Evolutionary conservation across 345 rosid genomes (phyloP).

Genomic region (Cardiospermum halicacabum): DNA sequence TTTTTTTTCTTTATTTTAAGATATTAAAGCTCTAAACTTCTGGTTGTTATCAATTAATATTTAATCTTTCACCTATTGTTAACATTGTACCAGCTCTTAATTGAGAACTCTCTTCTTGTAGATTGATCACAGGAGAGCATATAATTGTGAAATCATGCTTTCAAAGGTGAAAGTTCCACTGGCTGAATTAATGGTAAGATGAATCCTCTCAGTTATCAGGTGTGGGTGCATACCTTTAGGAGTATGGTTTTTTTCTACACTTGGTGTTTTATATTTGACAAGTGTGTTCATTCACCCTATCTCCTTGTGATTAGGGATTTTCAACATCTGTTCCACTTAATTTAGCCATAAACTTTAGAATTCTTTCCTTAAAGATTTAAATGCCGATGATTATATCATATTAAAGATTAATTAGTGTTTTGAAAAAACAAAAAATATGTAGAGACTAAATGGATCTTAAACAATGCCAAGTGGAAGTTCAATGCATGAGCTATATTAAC

Average conservation of each 20-base stretch:
- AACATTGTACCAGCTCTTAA: conserved; percentile 1
- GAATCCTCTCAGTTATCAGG: background rate
- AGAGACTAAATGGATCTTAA: background rate
- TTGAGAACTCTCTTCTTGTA: conserved; percentile 26
- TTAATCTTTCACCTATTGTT: background rate
- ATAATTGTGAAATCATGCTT: conserved; percentile 98
- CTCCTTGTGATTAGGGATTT: background rate
- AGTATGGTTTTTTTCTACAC: background rate
- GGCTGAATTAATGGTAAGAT: conserved; percentile 76
- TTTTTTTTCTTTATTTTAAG: background rate
- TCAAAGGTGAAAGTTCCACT: conserved; percentile 92
- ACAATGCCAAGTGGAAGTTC: background rate
- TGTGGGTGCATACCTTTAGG: background rate
- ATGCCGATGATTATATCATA: background rate
- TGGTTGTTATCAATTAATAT: background rate
- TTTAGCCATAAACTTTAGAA: background rate
- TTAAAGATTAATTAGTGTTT: background rate
- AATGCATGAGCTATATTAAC: background rate
- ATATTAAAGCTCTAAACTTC: background rate
- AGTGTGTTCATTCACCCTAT: background rate
- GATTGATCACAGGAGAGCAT: conserved; percentile 95
- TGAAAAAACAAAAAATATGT: background rate
- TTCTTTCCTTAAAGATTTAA: background rate
- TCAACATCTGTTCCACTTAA: background rate
- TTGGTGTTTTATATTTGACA: background rate